Base-by-base conservation (phyloP, 2,329 filamentous ascomycete genomes). In the Thelonectria blattea region DNA sequence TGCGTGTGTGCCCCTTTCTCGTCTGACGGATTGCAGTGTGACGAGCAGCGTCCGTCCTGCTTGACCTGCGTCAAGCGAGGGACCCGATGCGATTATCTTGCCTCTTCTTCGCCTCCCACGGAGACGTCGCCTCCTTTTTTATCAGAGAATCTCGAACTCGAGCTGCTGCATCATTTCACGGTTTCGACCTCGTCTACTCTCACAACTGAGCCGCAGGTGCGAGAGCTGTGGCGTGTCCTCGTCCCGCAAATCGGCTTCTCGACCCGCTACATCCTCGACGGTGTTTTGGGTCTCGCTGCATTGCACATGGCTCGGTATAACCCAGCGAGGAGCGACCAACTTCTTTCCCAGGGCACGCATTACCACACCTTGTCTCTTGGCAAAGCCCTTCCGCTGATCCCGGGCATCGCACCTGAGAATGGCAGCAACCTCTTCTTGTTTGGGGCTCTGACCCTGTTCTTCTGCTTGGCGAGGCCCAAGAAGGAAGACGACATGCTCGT, bases 401-500 rank as follows among this genome's bases (percentile, higher is more conserved):
- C 61, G 11, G 50, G 27, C 37, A 54, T 65, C 27, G 51, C 57
- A 1, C 39, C 48, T 9, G 41, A 61, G 39, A 63, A 64, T 45
- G 52, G 61, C 43, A 53, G 47, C 56, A 37, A 57, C 49, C 50
- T 65, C 12, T 67, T 64, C 43, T 24, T 65, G 32, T 65, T 65
- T 45, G 54, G 60, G 12, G 56, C 62, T 15, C 18, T 67, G 39
- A 65, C 65, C 1, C 53, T 67, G 18, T 59, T 58, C 50, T 60
- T 61, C 56, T 60, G 52, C 39, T 45, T 66, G 11, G 60, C 60
- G 11, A 60, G 62, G 17, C 60, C 60, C 3, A 59, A 56, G 39
- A 54, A 45, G 20, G 58, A 63, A 12, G 64, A 66, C 3, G 62
- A 65, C 46, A 62, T 65, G 42, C 60, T 63, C 2, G 41, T 65